phyloP scores from a whole-genome alignment of 2,329 filamentous ascomycete genomes.

The Triangularia setosa region DNA sequence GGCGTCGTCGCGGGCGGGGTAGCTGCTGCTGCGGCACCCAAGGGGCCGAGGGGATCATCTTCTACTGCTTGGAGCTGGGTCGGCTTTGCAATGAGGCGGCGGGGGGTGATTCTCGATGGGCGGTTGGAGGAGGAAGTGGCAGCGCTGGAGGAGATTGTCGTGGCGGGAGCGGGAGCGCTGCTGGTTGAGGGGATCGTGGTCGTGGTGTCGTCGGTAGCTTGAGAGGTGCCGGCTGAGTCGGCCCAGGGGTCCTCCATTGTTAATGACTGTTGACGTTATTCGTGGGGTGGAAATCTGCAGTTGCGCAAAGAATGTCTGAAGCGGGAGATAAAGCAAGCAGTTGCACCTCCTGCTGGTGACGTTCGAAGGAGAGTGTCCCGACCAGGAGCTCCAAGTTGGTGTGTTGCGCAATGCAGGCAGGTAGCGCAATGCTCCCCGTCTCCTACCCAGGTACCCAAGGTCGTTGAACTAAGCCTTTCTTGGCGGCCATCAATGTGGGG shows the following conservation, averaged over 20 bases:
- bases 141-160: conserved; percentile 21
- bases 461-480: conserved; percentile 19
- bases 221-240: conserved; percentile 37
- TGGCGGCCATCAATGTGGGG: conserved; percentile 21
- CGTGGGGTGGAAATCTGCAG: not conserved
- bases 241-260: conserved; percentile 48
- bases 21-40: conserved; percentile 58
- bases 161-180: conserved; percentile 1
- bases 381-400: not conserved
- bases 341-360: not conserved
- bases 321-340: not conserved
- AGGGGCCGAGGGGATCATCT: conserved; percentile 70
- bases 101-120: conserved; percentile 46
- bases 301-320: not conserved
- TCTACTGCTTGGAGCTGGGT: conserved; percentile 75
- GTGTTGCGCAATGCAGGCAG: conserved; percentile 9
- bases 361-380: not conserved
- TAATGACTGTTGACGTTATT: not conserved
- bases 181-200: conserved; percentile 23
- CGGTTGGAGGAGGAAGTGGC: conserved; percentile 32
- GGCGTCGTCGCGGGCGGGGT: conserved; percentile 19
- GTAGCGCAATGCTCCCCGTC: not conserved
- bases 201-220: conserved; percentile 28
- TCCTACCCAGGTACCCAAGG: not conserved
- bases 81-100: conserved; percentile 67